A percentile compares a stretch with the other conserved stretches of the same genome.
These are phyloP conservation scores for Geotrichum histeridarum DNA, from an alignment of 1,139 yeast species.

Conservation along the genomic window DNA sequence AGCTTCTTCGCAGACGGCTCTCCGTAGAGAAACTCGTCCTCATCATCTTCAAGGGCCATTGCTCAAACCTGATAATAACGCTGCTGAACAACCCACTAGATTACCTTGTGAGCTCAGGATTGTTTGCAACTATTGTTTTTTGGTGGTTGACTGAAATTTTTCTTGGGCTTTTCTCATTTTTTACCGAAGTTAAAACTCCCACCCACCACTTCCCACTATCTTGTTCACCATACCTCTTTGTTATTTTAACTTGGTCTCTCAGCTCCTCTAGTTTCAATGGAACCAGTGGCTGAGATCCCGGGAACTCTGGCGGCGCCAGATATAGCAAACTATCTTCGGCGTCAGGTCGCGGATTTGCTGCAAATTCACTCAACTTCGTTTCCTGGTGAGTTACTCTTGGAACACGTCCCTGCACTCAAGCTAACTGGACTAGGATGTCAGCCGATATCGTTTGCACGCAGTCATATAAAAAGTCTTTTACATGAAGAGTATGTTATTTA, in stretches of 20 bases:
- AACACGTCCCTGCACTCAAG: neutral
- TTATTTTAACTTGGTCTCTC: neutral
- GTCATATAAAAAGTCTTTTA: slow-evolving; percentile 62
- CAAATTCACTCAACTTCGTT: slow-evolving; percentile 32
- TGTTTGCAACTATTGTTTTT: too few species aligned
- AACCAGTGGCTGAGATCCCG: slow-evolving; percentile 72
- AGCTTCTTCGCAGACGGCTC: slow-evolving; percentile 47
- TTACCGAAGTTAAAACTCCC: too few species aligned
- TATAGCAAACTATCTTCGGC: slow-evolving; percentile 55
- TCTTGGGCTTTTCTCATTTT: too few species aligned
- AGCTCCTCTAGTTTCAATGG: slow-evolving; percentile 4
- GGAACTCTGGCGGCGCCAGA: slow-evolving; percentile 71
- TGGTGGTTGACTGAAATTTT: too few species aligned
- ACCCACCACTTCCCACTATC: neutral
- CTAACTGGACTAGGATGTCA: slow-evolving; percentile 78
- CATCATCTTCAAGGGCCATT: slow-evolving; percentile 43
- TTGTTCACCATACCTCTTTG: neutral
- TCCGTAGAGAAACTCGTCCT: slow-evolving; percentile 81
- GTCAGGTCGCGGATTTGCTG: slow-evolving; percentile 64
- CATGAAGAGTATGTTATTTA: slow-evolving; percentile 44
- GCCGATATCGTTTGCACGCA: slow-evolving; percentile 83
- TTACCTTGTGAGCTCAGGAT: too few species aligned
- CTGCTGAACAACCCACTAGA: too few species aligned
- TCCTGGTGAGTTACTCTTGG: slow-evolving; percentile 20
- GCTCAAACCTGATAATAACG: neutral